Conservation (phyloP, 2,329 filamentous ascomycete species). For the Exophiala dermatitidis region DNA sequence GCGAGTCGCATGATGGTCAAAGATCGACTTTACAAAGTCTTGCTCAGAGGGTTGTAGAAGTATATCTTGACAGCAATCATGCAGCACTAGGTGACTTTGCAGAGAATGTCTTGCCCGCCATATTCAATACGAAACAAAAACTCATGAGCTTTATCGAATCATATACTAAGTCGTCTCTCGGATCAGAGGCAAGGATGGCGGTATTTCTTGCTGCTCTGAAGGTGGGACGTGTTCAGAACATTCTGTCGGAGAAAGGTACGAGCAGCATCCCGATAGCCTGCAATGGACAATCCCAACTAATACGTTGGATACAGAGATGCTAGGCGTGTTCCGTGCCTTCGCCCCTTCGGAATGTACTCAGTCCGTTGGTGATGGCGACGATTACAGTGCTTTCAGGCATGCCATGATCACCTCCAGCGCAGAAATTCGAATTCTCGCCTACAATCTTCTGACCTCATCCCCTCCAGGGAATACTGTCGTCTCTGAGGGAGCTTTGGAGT, state of each 20-base stretch:
- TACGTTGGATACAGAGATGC: slow-evolving; percentile 2
- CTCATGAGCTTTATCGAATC: slow-evolving; percentile 15
- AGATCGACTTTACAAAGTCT: neutral
- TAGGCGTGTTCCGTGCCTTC: slow-evolving; percentile 7
- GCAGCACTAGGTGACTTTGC: slow-evolving; percentile 19
- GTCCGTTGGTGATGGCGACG: neutral
- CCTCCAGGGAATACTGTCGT: slow-evolving; percentile 68
- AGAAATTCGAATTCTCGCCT: slow-evolving; percentile 67
- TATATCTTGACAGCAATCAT: slow-evolving; percentile 20
- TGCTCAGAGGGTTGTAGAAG: slow-evolving; percentile 12
- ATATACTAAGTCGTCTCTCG: slow-evolving; percentile 3
- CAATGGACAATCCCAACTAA: neutral
- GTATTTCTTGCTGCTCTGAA: slow-evolving; percentile 21
- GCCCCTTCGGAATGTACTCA: neutral
- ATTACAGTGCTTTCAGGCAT: slow-evolving; percentile 27
- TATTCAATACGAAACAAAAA: slow-evolving; percentile 17
- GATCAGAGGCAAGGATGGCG: slow-evolving; percentile 6
- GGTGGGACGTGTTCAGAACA: slow-evolving; percentile 16
- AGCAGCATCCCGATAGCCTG: neutral
- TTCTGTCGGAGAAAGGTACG: slow-evolving; percentile 16
- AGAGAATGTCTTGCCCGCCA: slow-evolving; percentile 23
- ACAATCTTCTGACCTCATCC: slow-evolving; percentile 72
- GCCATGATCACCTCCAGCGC: slow-evolving; percentile 46
- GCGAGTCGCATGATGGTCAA: neutral
- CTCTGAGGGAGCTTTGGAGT: slow-evolving; percentile 52